These are phyloP conservation scores for Lathyrus tuberosus DNA, from an alignment of 306 rosid species.

Conservation along the genomic window DNA sequence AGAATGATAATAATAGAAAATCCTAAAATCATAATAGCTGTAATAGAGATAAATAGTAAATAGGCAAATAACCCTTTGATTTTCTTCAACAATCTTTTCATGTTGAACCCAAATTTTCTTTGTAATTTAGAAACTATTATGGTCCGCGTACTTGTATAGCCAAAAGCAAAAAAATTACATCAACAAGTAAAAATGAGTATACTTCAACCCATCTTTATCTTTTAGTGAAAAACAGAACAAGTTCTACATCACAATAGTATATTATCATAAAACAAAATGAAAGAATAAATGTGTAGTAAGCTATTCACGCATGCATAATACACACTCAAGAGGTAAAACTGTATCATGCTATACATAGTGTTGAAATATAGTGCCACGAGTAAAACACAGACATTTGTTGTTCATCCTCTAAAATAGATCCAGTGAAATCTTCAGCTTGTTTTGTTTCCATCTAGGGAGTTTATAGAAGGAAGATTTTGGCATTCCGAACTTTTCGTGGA, in stretches of 20 bases:
- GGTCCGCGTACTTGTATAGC: background rate
- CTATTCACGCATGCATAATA: constrained; percentile 35
- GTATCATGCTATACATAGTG: constrained; percentile 19
- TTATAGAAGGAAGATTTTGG: constrained; percentile 61
- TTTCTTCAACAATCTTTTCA: too few relatives aligned
- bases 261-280: constrained; percentile 4
- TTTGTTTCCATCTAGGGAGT: constrained; percentile 97
- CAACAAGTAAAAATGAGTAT: background rate
- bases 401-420: constrained; percentile 60
- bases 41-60: too few relatives aligned
- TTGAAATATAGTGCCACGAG: constrained; percentile 5
- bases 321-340: constrained; percentile 28
- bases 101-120: too few relatives aligned
- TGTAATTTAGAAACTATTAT: too few relatives aligned
- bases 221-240: background rate
- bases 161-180: background rate
- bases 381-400: constrained; percentile 24
- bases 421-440: constrained; percentile 83
- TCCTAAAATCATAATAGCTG: too few relatives aligned
- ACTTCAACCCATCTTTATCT: background rate
- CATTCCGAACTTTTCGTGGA: constrained; percentile 72
- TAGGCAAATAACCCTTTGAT: too few relatives aligned
- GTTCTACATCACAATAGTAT: background rate
- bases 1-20: too few relatives aligned
- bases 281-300: constrained; percentile 1